Percentiles rank a stretch among this genome's conserved stretches.
Evolutionary conservation across 176 grass and related monocot genomes (phyloP).

Genomic region (Panicum miliaceum): DNA sequence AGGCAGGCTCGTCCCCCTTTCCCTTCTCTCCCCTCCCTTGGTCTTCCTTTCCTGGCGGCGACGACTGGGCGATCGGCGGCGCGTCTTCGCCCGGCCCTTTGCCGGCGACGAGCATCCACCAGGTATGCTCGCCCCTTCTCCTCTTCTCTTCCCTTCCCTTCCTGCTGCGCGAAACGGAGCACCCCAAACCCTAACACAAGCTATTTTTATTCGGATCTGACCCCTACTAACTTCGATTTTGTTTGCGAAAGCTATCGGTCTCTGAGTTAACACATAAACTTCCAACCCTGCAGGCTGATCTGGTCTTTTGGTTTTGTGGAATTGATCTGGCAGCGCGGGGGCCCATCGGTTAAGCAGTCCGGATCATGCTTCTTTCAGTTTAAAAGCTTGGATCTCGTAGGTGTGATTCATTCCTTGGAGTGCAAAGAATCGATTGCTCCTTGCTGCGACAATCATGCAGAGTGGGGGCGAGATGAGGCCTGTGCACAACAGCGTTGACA

Average conservation of each 20-base stretch:
- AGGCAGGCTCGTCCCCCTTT: no score
- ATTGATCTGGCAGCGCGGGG: background rate
- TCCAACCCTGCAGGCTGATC: slow-evolving; percentile 31
- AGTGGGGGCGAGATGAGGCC: slow-evolving; percentile 60
- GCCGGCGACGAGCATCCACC: background rate
- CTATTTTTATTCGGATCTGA: slow-evolving; percentile 13
- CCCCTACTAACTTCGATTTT: background rate
- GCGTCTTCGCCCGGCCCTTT: background rate
- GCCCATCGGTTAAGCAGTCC: background rate
- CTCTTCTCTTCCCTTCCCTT: no score
- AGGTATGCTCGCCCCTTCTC: background rate
- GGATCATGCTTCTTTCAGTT: slow-evolving; percentile 4
- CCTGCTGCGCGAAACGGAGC: background rate
- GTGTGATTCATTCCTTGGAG: background rate
- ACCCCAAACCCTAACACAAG: background rate
- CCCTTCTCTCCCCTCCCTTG: background rate
- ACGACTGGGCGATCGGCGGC: background rate
- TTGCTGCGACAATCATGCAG: slow-evolving; percentile 37
- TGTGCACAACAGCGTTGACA: slow-evolving; percentile 76
- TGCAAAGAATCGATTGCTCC: background rate
- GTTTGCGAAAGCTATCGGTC: background rate
- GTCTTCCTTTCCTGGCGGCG: slow-evolving; percentile 1
- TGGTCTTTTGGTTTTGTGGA: background rate
- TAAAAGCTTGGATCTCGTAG: slow-evolving; percentile 36
- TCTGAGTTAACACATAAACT: background rate